A percentile compares a stretch with the other conserved stretches of the same genome.
These are phyloP conservation scores for Fusarium hainanense DNA, from an alignment of 2,329 filamentous ascomycete genomes.

Conservation along the genomic window DNA sequence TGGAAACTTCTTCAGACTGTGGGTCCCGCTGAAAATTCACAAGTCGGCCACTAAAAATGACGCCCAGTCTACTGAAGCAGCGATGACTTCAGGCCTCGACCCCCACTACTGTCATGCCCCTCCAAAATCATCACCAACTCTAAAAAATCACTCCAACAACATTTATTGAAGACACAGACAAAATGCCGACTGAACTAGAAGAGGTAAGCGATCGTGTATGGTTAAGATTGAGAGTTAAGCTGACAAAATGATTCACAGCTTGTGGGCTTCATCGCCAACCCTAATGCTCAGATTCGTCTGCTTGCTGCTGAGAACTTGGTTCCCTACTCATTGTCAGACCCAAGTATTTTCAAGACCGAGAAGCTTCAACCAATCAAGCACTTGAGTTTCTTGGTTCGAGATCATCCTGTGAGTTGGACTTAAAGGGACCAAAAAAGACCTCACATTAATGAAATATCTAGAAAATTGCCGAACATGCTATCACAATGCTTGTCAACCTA, in stretches of 20 bases:
- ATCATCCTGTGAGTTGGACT: constrained; percentile 74
- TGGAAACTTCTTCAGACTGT: constrained; percentile 41
- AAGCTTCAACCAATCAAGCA: constrained; percentile 84
- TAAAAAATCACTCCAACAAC: constrained; percentile 34
- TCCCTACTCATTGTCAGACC: constrained; percentile 79
- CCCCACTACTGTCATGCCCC: constrained; percentile 46
- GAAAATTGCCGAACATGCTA: constrained; percentile 91
- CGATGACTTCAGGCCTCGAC: constrained; percentile 46
- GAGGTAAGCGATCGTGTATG: constrained; percentile 63
- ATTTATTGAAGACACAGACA: constrained; percentile 1
- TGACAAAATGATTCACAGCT: constrained; percentile 65
- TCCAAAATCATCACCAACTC: constrained; percentile 41
- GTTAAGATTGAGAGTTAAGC: background rate
- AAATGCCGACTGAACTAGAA: constrained; percentile 80
- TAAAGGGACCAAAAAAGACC: too few species aligned
- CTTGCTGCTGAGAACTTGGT: constrained; percentile 88
- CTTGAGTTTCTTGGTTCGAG: constrained; percentile 85
- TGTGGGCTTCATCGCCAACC: constrained; percentile 92
- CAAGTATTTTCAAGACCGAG: constrained; percentile 84
- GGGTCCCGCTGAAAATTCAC: constrained; percentile 44
- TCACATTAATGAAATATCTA: constrained; percentile 51
- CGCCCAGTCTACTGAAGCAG: constrained; percentile 40
- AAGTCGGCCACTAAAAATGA: constrained; percentile 32
- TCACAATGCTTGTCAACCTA: constrained; percentile 90
- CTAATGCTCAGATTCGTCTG: constrained; percentile 89